Evolutionary conservation across 2,329 filamentous ascomycete species (phyloP).

Genomic region (Hypoxylon sp.): DNA sequence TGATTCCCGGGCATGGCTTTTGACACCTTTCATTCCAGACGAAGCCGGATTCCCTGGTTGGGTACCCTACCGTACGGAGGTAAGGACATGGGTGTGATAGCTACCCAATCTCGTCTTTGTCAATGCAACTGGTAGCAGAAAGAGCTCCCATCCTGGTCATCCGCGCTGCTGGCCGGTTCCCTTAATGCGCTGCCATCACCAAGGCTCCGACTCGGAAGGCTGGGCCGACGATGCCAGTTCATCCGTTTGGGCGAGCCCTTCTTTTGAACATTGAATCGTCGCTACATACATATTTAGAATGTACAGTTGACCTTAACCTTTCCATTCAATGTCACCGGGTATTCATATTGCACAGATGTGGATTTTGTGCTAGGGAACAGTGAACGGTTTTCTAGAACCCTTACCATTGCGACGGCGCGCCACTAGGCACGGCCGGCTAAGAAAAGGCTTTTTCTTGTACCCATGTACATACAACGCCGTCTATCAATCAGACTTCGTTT

Average conservation of each 20-base stretch:
- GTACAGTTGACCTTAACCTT: neutral
- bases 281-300: neutral
- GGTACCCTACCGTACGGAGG: constrained; percentile 22
- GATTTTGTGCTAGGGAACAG: constrained; percentile 18
- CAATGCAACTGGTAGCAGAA: constrained; percentile 37
- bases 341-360: constrained; percentile 14
- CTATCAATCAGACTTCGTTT: constrained; percentile 10
- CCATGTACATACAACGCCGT: constrained; percentile 4
- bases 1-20: constrained; percentile 37
- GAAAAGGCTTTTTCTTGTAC: constrained; percentile 12
- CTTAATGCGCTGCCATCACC: constrained; percentile 31
- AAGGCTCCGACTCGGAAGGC: constrained; percentile 24
- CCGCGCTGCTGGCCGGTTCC: constrained; percentile 23
- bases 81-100: constrained; percentile 39
- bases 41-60: constrained; percentile 41
- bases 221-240: constrained; percentile 26
- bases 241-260: constrained; percentile 18
- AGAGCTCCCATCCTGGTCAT: constrained; percentile 38
- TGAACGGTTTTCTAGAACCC: constrained; percentile 25
- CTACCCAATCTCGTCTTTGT: constrained; percentile 42
- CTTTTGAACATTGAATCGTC: constrained; percentile 8
- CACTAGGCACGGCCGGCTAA: constrained; percentile 16
- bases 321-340: constrained; percentile 2
- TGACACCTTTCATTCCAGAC: constrained; percentile 44
- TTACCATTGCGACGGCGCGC: constrained; percentile 17